Base-by-base conservation (phyloP, 164 flowering plant genomes). In the Brasenia schreberi region DNA sequence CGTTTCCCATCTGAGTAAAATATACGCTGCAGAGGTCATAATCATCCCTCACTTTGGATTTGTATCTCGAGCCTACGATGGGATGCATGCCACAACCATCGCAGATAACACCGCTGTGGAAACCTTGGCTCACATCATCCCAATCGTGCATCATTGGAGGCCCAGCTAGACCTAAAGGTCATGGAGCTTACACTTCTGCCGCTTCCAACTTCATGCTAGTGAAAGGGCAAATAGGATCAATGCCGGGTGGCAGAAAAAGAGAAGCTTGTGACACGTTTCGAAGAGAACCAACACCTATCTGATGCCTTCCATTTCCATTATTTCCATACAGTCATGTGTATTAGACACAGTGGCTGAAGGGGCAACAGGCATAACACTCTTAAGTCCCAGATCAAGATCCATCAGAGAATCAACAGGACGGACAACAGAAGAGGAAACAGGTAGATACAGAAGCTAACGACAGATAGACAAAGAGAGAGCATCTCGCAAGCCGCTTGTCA, bases 11-110 rank as follows among this genome's bases (percentile, higher is more conserved):
- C 62, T 74, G 73, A 0, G 77, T 39, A 69, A 77, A 88, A 82
- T 97, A 95, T 19, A 83, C 73, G 70, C 77, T 77, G 81, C 99
- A 94, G 27, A 94, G 84, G 66, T 94, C 99, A 77, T 85, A 91
- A 71, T 90, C 73, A 45, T 80, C 84, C 69, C 75, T 87, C 99
- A 87, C 89, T 88, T 79, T 82, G 7, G 99, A 94, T 75, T 89
- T 89, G 81, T 76, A 91, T 14, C 99, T 85, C 18, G 93, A 84
- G 7, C 99, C 99, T 65, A 79, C 78, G 17, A 94, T 91, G 7
- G 99, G 99, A 79, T 79, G 76, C 68, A 79, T 83, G 10, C 90
- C 96, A 78, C 99, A 94, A 14, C 86, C 94, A 82, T 91, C 97
- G 69, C 99, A 94, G 1, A 65, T 79, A 64, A 94, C 77, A 64